Percentiles rank a stretch among this genome's conserved stretches.
These are phyloP conservation scores for Berberis vulgaris DNA, from an alignment of 164 flowering plant genomes.

Conservation along the genomic window DNA sequence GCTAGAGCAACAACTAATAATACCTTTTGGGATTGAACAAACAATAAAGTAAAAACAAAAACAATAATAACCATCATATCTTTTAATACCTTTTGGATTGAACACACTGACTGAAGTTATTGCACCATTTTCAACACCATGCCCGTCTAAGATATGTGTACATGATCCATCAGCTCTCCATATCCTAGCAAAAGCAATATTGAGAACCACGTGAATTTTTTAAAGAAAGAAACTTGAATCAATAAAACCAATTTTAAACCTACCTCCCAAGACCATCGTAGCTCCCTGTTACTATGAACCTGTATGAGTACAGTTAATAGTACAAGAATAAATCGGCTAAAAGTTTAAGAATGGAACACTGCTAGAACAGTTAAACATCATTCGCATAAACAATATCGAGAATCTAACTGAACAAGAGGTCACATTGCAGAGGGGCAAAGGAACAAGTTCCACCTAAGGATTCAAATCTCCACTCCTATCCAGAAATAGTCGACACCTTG, in stretches of 20 bases:
- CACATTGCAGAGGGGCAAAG: background rate
- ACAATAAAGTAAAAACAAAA: background rate
- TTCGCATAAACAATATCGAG: background rate
- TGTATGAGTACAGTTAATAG: conserved; percentile 22
- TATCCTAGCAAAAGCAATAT: conserved; percentile 34
- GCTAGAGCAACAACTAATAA: too few relatives aligned
- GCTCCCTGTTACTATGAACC: conserved; percentile 86
- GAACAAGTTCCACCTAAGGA: background rate
- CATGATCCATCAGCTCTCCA: conserved; percentile 75
- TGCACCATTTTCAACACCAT: conserved; percentile 31
- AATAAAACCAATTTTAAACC: background rate
- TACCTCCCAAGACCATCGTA: conserved; percentile 91
- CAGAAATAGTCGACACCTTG: background rate
- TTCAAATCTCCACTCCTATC: background rate
- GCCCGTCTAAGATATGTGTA: conserved; percentile 79
- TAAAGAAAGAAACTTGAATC: background rate
- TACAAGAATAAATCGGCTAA: background rate
- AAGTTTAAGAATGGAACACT: background rate
- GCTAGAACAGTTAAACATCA: background rate
- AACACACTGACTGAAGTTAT: conserved; percentile 57
- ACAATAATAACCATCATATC: too few relatives aligned
- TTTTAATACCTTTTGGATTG: conserved; percentile 45
- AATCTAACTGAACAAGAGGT: background rate
- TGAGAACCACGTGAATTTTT: background rate
- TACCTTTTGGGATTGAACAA: background rate